phyloP scores from a whole-genome alignment of 1,284 basidiomycete genomes.

The Cutaneotrichosporon arboriforme region DNA sequence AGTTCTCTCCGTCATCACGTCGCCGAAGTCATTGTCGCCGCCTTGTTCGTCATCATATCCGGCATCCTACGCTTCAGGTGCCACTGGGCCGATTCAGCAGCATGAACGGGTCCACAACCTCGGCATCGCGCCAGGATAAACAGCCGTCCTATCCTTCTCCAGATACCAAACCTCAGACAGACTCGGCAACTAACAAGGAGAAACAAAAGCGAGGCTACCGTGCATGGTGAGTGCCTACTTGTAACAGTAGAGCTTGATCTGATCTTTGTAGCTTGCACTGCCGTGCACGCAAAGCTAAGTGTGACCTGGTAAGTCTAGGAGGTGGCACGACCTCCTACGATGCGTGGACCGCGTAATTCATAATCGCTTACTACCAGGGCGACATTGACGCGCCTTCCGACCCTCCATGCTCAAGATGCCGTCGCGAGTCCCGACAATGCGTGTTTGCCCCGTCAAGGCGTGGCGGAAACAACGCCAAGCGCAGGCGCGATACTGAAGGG shows the following conservation, averaged over 20 bases:
- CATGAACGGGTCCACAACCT: too few relatives aligned
- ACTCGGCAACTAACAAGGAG: constrained; percentile 6
- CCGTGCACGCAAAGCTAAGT: constrained; percentile 39
- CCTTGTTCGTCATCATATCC: too few relatives aligned
- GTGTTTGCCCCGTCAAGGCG: constrained; percentile 45
- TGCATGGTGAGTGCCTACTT: constrained; percentile 31
- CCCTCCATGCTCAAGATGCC: constrained; percentile 49
- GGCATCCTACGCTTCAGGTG: too few relatives aligned
- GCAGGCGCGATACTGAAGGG: constrained; percentile 17
- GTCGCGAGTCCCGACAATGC: constrained; percentile 48
- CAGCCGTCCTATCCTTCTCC: too few relatives aligned
- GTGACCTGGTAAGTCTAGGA: constrained; percentile 31
- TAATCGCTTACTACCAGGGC: constrained; percentile 26
- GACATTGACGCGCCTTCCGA: constrained; percentile 49
- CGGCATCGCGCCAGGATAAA: too few relatives aligned
- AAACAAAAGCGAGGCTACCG: constrained; percentile 38
- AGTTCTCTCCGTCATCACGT: too few relatives aligned
- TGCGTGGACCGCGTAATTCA: not conserved
- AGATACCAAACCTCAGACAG: too few relatives aligned
- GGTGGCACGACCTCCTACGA: not conserved
- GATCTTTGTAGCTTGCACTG: constrained; percentile 33
- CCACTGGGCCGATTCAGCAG: too few relatives aligned
- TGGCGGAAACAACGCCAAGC: constrained; percentile 40
- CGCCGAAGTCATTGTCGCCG: too few relatives aligned
- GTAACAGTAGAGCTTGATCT: not conserved